Base-by-base conservation (phyloP, 164 flowering plant species). In the Berberis vulgaris region DNA sequence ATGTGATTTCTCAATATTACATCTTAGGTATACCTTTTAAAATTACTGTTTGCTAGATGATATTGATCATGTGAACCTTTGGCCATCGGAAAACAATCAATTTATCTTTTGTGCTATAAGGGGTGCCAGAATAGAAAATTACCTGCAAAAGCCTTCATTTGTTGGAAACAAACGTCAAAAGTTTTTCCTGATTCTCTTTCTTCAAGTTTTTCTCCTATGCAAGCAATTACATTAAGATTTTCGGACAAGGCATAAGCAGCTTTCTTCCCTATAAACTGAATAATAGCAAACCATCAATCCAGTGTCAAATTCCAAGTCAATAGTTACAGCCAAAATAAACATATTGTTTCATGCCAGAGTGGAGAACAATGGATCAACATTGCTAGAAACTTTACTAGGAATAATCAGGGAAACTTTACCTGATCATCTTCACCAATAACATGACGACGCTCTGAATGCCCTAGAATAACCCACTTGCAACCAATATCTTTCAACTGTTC, bases 111-210 rank as follows among this genome's bases (percentile, higher is more conserved):
- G 26, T 13, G 46, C 63, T 55, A 58, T 7, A 47, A 47, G 1
- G 9, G 26, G 26, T 26, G 26, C 50, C 10, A 61, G 6, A 13
- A 39, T 8, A n/a, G 62, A 46, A 40, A 59, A 3, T 26, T 79
- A 69, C 99, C 96, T 65, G 99, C 90, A 78, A 66, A 91, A 65
- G 97, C 97, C 73, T 91, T 91, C 80, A 94, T 41, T 67, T 94
- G 99, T 80, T 81, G 73, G 72, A 83, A 89, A 69, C 99, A 91
- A 56, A 91, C 88, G 73, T 94, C 99, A 80, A 91, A 91, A 64
- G 99, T 94, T 76, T 94, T 91, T 45, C 99, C 97, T 6, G 89
- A 86, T 79, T 91, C 97, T 77, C 99, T 83, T 72, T 94, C 96
- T 77, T 86, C 78, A 46, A 94, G 69, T 54, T 74, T 76, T 70